Base-by-base conservation (phyloP, 2,329 filamentous ascomycete genomes). In the Diplodia corticola region DNA sequence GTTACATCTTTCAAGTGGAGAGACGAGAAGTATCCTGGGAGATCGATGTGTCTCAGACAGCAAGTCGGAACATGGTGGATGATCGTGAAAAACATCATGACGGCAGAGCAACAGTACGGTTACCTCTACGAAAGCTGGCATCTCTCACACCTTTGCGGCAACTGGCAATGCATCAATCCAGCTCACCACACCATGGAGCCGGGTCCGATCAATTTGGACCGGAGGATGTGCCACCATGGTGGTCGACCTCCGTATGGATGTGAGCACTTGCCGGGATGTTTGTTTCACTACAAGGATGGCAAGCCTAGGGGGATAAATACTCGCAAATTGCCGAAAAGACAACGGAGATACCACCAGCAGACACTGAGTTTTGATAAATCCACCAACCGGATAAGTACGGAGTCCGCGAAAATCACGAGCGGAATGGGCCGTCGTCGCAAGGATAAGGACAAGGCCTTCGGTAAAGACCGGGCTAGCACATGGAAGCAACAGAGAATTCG, bases 111-210 rank as follows among this genome's bases (percentile, higher is more conserved):
- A n/a, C 17, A 22, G 15, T 9, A 26, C 13, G 63, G 63, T 0
- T 65, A 26, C 37, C 6, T 51, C 0, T 13, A 37, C 4, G 40
- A 48, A 1, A 5, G 28, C 13, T 50, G 51, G n/a, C 15, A 65
- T 4, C 10, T 65, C 2, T 57, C 63, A 28, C 63, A 65, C 15
- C 9, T 65, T 3, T 65, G 63, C 17, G 51, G 63, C 7, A 55
- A 65, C 7, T 28, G n/a, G 15, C 10, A 4, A 1, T 65, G 63
- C 30, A 3, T 46, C 3, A 40, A 59, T 7, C 40, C 63, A 1
- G 4, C 9, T 20, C 63, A 65, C 20, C 53, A 48, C 28, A 50
- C 44, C 3, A 49, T 65, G 9, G 51, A 65, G 20, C 40, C 51
- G 0, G 28, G 13, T 1, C 2, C 2, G 5, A n/a, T 24, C 13